Evolutionary conservation across 176 grass and related monocot genomes (phyloP).

Genomic region (maize (Zea mays)): DNA sequence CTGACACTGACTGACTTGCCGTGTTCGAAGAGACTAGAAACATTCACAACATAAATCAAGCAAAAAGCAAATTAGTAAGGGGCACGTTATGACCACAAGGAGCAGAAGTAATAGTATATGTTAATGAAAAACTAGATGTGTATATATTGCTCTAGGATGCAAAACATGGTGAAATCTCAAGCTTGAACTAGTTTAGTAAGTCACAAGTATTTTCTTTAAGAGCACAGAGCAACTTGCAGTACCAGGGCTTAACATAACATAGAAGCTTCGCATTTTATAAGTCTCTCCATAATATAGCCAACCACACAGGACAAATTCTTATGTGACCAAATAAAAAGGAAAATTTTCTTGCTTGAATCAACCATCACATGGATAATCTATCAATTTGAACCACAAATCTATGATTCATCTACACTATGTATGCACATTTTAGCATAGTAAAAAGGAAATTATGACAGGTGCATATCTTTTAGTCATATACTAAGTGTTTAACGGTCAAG

Average conservation of each 20-base stretch:
- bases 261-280: constrained; percentile 14
- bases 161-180: neutral
- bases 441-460: neutral
- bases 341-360: neutral
- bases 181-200: neutral
- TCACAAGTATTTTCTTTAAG: neutral
- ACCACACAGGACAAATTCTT: neutral
- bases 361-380: neutral
- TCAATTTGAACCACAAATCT: neutral
- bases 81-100: neutral
- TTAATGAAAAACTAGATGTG: neutral
- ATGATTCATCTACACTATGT: neutral
- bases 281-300: constrained; percentile 9
- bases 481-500: neutral
- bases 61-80: constrained; percentile 1
- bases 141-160: neutral
- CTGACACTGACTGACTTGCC: neutral
- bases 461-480: neutral
- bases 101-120: constrained; percentile 1
- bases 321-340: neutral
- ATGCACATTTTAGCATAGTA: neutral
- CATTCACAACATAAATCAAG: constrained; percentile 2
- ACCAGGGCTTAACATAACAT: neutral
- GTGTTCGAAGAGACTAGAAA: neutral
- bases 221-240: neutral